Evolutionary conservation across 2,329 filamentous ascomycete genomes (phyloP).

Genomic region (Trichophaea hybrida): DNA sequence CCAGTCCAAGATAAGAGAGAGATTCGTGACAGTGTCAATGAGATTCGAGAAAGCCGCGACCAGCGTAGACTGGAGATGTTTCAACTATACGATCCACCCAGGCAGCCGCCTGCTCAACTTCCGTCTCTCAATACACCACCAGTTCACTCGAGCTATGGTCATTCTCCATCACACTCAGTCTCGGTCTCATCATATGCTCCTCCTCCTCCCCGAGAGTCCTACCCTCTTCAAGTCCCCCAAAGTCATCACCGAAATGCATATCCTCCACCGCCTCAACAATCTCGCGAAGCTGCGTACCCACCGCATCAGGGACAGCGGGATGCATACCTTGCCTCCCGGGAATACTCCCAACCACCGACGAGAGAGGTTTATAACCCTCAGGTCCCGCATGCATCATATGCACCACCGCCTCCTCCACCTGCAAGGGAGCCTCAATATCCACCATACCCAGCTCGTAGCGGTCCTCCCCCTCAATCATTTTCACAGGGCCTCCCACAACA

Average conservation of each 20-base stretch:
- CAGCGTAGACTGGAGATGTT: not conserved
- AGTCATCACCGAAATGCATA: slow-evolving; percentile 3
- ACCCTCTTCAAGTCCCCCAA: not conserved
- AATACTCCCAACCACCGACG: not conserved
- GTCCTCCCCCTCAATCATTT: not conserved
- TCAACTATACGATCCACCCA: not conserved
- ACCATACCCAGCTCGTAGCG: no score
- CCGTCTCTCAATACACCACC: not conserved
- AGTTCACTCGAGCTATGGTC: not conserved
- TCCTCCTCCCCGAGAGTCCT: not conserved
- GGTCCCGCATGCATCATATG: not conserved
- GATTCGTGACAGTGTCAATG: not conserved
- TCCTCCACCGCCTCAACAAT: slow-evolving; percentile 8
- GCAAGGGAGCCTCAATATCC: not conserved
- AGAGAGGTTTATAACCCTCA: not conserved
- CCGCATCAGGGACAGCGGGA: not conserved
- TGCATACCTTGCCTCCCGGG: not conserved
- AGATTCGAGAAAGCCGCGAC: not conserved
- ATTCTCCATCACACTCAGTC: not conserved
- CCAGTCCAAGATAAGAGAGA: not conserved
- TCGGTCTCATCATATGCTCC: not conserved
- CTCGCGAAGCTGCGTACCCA: not conserved
- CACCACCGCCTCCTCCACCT: not conserved
- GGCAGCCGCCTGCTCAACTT: not conserved
- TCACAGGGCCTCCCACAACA: slow-evolving; percentile 3